Evolutionary conservation across 163 green algal species (phyloP).

Genomic region (Prototheca wickerhamii): DNA sequence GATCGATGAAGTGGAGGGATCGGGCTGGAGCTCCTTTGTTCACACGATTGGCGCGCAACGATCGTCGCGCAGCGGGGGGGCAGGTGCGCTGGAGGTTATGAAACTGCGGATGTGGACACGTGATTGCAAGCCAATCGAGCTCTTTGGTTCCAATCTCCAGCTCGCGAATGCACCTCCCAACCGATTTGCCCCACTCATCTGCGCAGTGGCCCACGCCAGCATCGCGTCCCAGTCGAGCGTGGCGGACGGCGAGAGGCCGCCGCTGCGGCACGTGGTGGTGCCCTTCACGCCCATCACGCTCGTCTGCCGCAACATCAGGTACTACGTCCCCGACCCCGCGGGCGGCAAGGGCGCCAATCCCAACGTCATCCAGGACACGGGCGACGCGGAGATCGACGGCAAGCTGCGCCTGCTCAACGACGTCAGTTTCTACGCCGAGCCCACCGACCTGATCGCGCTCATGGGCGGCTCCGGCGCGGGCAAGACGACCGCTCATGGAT

Average conservation of each 20-base stretch:
- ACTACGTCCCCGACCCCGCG: slow-evolving; percentile 8
- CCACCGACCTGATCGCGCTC: slow-evolving; percentile 57
- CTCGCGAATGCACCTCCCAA: too few relatives aligned
- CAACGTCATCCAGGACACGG: not conserved
- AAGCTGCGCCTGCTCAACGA: slow-evolving; percentile 57
- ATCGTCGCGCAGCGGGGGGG: too few relatives aligned
- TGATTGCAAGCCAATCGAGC: too few relatives aligned
- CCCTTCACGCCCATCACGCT: slow-evolving; percentile 35
- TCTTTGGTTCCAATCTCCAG: too few relatives aligned
- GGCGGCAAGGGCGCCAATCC: not conserved
- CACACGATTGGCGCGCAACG: too few relatives aligned
- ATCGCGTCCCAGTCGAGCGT: not conserved
- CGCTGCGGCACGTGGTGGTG: slow-evolving; percentile 3
- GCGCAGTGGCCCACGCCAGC: too few relatives aligned
- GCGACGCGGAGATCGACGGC: not conserved
- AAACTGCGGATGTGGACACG: too few relatives aligned
- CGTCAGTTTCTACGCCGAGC: slow-evolving; percentile 50
- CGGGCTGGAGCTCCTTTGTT: too few relatives aligned
- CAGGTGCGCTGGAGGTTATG: too few relatives aligned
- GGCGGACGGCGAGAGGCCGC: not conserved
- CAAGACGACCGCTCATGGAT: slow-evolving; percentile 60
- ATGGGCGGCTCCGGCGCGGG: slow-evolving; percentile 55
- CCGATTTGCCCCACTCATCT: not conserved
- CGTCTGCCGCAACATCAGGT: slow-evolving; percentile 39
- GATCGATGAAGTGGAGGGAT: too few relatives aligned